Evolutionary conservation across 2,329 filamentous ascomycete genomes (phyloP), one percentile per base, ranked within the genome.

Genomic region (Fusarium sp.): DNA sequence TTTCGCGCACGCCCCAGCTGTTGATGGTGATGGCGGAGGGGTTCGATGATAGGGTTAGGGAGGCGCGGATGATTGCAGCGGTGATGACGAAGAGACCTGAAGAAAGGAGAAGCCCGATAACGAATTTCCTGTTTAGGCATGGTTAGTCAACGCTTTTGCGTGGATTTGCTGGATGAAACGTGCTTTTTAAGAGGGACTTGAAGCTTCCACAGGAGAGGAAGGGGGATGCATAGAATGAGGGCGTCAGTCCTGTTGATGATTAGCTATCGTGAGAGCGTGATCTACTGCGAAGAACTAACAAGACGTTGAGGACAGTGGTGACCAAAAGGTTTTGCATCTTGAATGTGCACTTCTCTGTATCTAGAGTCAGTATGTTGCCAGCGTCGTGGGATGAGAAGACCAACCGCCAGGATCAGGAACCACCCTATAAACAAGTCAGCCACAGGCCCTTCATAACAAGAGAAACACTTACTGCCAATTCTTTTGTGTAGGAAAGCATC

Each of bases 1-100:
- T 78, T 27, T 77, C 75, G 0, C 75, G 73, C 6, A 77, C 73
- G 1, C 73, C 73, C 75, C 73, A 77, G 41, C 55, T 44, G 62
- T 75, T 77, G 36, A 76, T 64, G 0, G 71, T 75, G 1, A 73
- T 63, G 2, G 72, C 73, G 1, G 71, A 75, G 11, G 71, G 65
- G 7, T 70, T 72, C 4, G 71, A 62, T 6, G 73, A 68, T 1
- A 76, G 46, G 0, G 71, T 75, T 0, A 77, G 37, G 11, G 75
- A 62, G 5, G 70, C 64, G 0, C 72, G 65, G 10, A 64, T 76
- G 13, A 77, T 70, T 0, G 75, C 74, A 4, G 74, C 74, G 1
- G 71, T 53, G 3, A 77, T 77, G 1, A 77, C 74, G 50, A 77
- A 77, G 8, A 71, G 55, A 2, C 75, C 73, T 0, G 70, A 77